These are phyloP conservation scores for Zygosaccharomyces bailii DNA, from an alignment of 805 yeast species.

Conservation along the genomic window DNA sequence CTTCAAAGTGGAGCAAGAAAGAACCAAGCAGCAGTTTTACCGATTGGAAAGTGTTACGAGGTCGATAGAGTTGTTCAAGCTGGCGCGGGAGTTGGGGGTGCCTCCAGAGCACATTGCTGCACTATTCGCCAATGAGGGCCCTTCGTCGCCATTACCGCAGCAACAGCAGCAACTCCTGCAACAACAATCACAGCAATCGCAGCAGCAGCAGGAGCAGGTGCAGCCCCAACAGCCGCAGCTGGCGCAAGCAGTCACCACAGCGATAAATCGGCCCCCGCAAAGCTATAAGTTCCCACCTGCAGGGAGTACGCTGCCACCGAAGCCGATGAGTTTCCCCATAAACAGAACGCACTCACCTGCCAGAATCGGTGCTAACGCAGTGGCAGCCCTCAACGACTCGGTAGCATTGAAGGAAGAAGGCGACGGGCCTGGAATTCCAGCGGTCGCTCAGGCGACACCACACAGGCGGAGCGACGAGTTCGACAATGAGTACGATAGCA, in stretches of 20 bases:
- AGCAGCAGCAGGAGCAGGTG: constrained; percentile 9
- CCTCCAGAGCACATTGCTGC: constrained; percentile 63
- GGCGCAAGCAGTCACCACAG: neutral
- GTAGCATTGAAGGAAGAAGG: constrained; percentile 30
- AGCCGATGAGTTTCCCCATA: constrained; percentile 9
- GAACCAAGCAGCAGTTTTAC: constrained; percentile 76
- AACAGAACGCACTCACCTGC: constrained; percentile 60
- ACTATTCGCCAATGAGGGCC: constrained; percentile 40
- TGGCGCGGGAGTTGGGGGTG: constrained; percentile 57
- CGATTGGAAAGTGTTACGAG: constrained; percentile 58
- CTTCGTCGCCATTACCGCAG: constrained; percentile 7
- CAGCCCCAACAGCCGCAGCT: constrained; percentile 7
- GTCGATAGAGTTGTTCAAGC: constrained; percentile 58
- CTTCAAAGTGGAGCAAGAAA: constrained; percentile 68
- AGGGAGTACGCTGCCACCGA: constrained; percentile 12
- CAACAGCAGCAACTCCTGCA: constrained; percentile 1
- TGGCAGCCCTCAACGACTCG: constrained; percentile 44
- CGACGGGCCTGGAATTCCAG: neutral
- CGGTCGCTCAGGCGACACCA: neutral
- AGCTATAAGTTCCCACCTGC: constrained; percentile 25
- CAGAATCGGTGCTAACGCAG: constrained; percentile 69
- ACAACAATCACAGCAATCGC: neutral
- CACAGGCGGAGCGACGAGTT: constrained; percentile 2
- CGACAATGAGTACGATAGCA: constrained; percentile 6
- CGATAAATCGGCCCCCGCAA: constrained; percentile 13